phyloP scores from a whole-genome alignment of 768 basidiomycete species.

The Mycena kentingensis region DNA sequence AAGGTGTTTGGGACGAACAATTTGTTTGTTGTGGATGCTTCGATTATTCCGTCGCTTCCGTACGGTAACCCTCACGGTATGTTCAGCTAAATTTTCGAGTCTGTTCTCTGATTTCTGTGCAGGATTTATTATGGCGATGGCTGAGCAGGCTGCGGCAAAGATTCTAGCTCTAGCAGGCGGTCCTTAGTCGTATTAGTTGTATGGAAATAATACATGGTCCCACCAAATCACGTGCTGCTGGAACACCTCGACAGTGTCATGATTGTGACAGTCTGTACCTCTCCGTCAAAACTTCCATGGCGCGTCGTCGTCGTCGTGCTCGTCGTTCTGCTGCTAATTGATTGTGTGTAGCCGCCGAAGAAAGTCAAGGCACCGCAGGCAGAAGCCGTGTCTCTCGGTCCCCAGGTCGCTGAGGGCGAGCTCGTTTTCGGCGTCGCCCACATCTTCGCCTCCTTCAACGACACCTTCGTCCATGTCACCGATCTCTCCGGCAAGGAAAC shows the following conservation, averaged over 20 bases:
- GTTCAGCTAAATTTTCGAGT: no score
- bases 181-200: conserved; percentile 2
- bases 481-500: conserved; percentile 99
- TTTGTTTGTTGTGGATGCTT: conserved; percentile 44
- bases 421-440: conserved; percentile 97
- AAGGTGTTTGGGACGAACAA: conserved; percentile 35
- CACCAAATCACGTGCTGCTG: no score
- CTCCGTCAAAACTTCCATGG: no score
- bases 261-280: no score
- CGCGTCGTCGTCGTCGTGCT: no score
- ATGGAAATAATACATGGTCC: no score
- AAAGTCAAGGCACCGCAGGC: conserved; percentile 78
- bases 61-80: conserved; percentile 42
- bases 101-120: no score
- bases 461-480: conserved; percentile 99
- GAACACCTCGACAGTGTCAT: no score
- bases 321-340: no score
- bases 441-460: conserved; percentile 99
- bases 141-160: conserved; percentile 43
- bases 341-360: conserved; percentile 89
- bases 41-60: conserved; percentile 29
- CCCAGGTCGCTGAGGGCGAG: conserved; percentile 95
- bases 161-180: conserved; percentile 37
- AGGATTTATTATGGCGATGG: conserved; percentile 43
- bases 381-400: conserved; percentile 90